Evolutionary conservation across 176 grass and related monocot genomes (phyloP).

Genomic region (bread wheat (Triticum aestivum)): DNA sequence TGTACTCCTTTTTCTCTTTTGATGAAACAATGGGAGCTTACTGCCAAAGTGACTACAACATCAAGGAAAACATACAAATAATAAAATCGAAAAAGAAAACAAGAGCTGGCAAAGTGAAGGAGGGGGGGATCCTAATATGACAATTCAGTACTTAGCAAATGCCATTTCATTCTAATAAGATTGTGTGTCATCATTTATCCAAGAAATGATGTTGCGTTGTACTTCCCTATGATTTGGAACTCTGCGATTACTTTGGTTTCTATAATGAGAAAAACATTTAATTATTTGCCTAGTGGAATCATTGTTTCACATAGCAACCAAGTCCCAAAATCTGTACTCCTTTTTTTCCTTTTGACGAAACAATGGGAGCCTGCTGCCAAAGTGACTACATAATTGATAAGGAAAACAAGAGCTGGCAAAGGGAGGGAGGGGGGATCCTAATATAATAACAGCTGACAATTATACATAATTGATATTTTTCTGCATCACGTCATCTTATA

Average conservation of each 20-base stretch:
- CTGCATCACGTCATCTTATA: background rate
- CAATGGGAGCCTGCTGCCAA: background rate
- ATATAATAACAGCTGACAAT: background rate
- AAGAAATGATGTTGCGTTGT: background rate
- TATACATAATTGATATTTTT: background rate
- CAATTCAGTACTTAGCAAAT: background rate
- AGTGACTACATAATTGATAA: background rate
- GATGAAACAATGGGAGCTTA: background rate
- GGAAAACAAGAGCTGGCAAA: too few relatives aligned
- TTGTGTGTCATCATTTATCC: background rate
- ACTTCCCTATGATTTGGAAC: background rate
- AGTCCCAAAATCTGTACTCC: background rate
- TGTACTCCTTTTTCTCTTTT: background rate
- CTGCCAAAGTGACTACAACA: background rate
- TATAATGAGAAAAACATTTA: too few relatives aligned
- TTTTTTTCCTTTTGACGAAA: background rate
- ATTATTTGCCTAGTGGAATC: background rate
- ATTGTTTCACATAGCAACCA: background rate
- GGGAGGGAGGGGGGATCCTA: too few relatives aligned
- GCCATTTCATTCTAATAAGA: background rate
- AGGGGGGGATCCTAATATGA: too few relatives aligned
- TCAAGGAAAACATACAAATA: too few relatives aligned
- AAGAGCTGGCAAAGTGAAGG: too few relatives aligned
- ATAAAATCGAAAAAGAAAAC: background rate
- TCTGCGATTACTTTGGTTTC: too few relatives aligned